These are phyloP conservation scores for Thraustochytrium striatum DNA, from an alignment of 352 stramenopile species.

Conservation along the genomic window DNA sequence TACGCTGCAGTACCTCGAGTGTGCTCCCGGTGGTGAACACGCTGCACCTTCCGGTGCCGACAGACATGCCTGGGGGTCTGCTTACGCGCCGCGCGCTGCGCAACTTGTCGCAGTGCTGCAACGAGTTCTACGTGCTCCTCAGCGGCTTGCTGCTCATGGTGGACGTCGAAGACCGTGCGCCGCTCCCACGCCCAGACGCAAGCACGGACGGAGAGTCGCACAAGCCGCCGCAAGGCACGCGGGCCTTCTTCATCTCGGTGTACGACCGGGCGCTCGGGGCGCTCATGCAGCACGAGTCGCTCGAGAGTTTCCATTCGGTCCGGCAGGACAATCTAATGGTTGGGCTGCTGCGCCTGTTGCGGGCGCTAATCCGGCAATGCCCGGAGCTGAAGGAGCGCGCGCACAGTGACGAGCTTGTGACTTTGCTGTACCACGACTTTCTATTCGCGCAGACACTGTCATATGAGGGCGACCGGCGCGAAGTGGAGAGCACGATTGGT, in stretches of 20 bases:
- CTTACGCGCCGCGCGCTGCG: constrained; percentile 15
- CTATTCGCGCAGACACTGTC: constrained; percentile 8
- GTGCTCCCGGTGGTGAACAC: constrained; percentile 10
- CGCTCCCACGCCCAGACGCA: too few relatives aligned
- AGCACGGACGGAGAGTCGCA: background rate
- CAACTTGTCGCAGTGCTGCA: constrained; percentile 23
- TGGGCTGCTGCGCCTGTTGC: constrained; percentile 14
- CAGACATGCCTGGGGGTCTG: constrained; percentile 12
- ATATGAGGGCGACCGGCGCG: background rate
- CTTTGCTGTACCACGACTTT: constrained; percentile 31
- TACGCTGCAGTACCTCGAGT: background rate
- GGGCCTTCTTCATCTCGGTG: too few relatives aligned
- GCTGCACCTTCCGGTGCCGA: constrained; percentile 21
- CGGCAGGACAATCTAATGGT: constrained; percentile 23
- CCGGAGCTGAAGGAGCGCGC: background rate
- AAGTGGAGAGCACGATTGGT: constrained; percentile 10
- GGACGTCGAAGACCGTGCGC: background rate
- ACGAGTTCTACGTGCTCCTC: constrained; percentile 35
- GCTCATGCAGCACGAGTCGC: constrained; percentile 14
- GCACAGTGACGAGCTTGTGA: background rate
- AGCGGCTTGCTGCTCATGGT: constrained; percentile 22
- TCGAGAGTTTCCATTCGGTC: constrained; percentile 39
- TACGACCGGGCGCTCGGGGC: background rate
- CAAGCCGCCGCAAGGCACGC: too few relatives aligned
- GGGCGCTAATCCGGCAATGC: background rate